Conservation (phyloP, 331 rosid genomes). For the Spiraea crenata region DNA sequence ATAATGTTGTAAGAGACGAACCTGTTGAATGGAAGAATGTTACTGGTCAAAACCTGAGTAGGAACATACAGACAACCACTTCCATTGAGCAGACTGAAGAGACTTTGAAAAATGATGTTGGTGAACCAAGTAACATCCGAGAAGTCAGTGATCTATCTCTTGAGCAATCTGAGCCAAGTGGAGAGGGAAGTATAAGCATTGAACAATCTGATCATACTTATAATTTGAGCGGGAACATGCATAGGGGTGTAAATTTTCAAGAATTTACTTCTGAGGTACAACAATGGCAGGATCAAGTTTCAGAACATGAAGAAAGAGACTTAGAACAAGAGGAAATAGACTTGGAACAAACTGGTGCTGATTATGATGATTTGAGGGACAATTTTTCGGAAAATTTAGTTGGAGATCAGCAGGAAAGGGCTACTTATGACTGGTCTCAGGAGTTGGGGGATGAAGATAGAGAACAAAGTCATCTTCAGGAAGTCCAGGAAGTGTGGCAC, state of each 20-base stretch:
- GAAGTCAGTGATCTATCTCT: slow-evolving; percentile 34
- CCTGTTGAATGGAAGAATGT: slow-evolving; percentile 22
- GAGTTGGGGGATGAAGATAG: slow-evolving; percentile 51
- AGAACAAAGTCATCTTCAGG: slow-evolving; percentile 58
- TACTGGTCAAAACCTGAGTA: slow-evolving; percentile 23
- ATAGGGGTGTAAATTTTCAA: slow-evolving; percentile 34
- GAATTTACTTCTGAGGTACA: slow-evolving; percentile 48
- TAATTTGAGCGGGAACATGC: slow-evolving; percentile 30
- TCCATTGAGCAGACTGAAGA: slow-evolving; percentile 28
- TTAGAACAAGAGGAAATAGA: slow-evolving; percentile 48
- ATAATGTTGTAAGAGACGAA: slow-evolving; percentile 34
- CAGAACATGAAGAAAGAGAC: slow-evolving; percentile 48
- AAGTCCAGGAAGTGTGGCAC: slow-evolving; percentile 65
- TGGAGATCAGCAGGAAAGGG: slow-evolving; percentile 45
- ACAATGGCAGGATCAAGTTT: slow-evolving; percentile 46
- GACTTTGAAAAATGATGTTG: slow-evolving; percentile 36
- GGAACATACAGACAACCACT: slow-evolving; percentile 31
- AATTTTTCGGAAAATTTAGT: slow-evolving; percentile 38
- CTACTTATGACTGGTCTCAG: slow-evolving; percentile 61
- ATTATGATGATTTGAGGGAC: slow-evolving; percentile 40
- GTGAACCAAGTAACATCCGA: slow-evolving; percentile 32
- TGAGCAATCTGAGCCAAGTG: slow-evolving; percentile 45
- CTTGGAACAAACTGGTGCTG: slow-evolving; percentile 45
- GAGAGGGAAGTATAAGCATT: slow-evolving; percentile 29
- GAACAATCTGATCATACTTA: slow-evolving; percentile 27